Evolutionary conservation across 768 basidiomycete genomes (phyloP), one percentile per base, ranked within the genome.

Genomic region (Mycena latifolia): DNA sequence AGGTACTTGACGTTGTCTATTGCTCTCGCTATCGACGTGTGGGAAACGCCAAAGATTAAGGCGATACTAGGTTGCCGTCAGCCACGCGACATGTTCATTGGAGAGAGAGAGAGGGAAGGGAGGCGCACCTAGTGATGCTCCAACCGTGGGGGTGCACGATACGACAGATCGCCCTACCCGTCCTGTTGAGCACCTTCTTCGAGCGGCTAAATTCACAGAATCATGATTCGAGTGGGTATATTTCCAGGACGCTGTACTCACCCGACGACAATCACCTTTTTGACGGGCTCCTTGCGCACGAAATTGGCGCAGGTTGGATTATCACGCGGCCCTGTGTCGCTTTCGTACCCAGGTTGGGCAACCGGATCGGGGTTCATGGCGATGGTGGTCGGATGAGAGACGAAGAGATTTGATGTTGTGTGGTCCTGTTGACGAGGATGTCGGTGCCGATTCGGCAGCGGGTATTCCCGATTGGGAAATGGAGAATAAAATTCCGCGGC

Each of bases 321-420:
- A 27, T 56, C 55, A 14, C 62, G 54, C 9, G 11, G 25, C 2
- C 62, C 62, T 1, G 62, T 63, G 20, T 63, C 62, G 27, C 62
- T 63, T 22, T 63, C 54, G n/a, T 63, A 63, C 0, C 62, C 62
- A 2, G 45, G 47, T 22, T 63, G 55, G 0, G 55, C 62, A 27
- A 63, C 45, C 20, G 17, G n/a, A 11, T 31, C 50, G 25, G 22
- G 2, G 28, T 25, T 43, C 59, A 53, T 61, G 46, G 27, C n/a
- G n/a, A n/a, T n/a, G n/a, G n/a, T n/a, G n/a, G n/a, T n/a, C n/a
- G n/a, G n/a, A n/a, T n/a, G n/a, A n/a, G n/a, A n/a, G n/a, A n/a
- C n/a, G n/a, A n/a, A n/a, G n/a, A n/a, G n/a, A n/a, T n/a, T n/a
- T n/a, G n/a, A n/a, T n/a, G n/a, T n/a, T n/a, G n/a, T n/a, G n/a